These are phyloP conservation scores for Fusarium haematococcum DNA, from an alignment of 2,329 filamentous ascomycete genomes.

Conservation along the genomic window DNA sequence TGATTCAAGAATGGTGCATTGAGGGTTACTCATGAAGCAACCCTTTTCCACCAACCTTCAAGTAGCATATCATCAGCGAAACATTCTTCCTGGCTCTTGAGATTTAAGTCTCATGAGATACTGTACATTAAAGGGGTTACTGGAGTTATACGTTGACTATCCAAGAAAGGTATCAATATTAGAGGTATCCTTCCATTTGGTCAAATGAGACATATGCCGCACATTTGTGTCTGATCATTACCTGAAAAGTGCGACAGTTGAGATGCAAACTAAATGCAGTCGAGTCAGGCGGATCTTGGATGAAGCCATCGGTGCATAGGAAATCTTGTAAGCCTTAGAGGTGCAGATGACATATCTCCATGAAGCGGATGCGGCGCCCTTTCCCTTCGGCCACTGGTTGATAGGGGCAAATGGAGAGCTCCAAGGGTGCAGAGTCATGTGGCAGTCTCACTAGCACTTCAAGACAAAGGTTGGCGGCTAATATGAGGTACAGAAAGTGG, in stretches of 20 bases:
- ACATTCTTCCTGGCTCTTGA: background rate
- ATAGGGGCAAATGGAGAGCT: background rate
- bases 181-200: background rate
- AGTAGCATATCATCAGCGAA: background rate
- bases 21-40: background rate
- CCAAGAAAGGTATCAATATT: background rate
- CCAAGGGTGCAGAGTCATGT: background rate
- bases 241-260: background rate
- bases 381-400: background rate
- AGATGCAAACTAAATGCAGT: background rate
- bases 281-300: background rate
- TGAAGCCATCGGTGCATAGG: background rate
- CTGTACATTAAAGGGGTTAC: background rate
- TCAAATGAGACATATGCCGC: background rate
- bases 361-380: background rate
- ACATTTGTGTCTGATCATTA: background rate
- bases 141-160: background rate
- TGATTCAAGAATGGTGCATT: background rate
- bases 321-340: background rate
- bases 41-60: background rate
- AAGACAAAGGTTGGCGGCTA: background rate
- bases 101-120: background rate
- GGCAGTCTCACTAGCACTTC: background rate
- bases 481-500: background rate
- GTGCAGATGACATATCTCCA: background rate